These are phyloP conservation scores for Pyrus bretschneideri DNA, from an alignment of 306 rosid genomes.

Conservation along the genomic window DNA sequence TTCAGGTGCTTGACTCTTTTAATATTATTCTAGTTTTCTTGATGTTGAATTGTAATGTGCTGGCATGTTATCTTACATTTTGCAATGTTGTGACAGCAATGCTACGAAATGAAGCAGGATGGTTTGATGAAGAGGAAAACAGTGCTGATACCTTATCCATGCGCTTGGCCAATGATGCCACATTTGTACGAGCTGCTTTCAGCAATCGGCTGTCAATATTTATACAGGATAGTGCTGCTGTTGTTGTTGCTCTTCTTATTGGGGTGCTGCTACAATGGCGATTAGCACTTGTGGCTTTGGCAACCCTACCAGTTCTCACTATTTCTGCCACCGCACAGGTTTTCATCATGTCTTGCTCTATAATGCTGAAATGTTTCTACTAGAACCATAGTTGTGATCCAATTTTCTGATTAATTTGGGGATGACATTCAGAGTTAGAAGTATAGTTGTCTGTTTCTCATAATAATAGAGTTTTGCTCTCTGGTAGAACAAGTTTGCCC, in stretches of 20 bases:
- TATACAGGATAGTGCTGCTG: conserved; percentile 96
- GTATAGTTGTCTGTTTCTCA: background rate
- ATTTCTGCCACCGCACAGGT: conserved; percentile 98
- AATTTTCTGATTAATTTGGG: background rate
- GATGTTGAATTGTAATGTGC: background rate
- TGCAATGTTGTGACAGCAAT: conserved; percentile 62
- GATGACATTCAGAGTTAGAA: background rate
- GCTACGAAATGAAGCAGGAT: conserved; percentile 96
- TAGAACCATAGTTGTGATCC: background rate
- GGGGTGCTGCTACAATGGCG: conserved; percentile 89
- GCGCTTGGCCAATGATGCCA: conserved; percentile 99
- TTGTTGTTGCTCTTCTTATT: conserved; percentile 87
- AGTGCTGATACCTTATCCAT: conserved; percentile 97
- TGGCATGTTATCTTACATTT: conserved; percentile 24
- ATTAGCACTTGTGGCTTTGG: conserved; percentile 96
- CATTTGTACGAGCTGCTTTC: conserved; percentile 97
- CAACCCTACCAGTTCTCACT: conserved; percentile 81
- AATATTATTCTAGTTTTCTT: conserved; percentile 1
- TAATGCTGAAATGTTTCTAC: background rate
- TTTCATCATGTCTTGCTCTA: conserved; percentile 25
- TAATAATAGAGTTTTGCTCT: background rate
- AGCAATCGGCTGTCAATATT: conserved; percentile 97
- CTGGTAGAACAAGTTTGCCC: background rate
- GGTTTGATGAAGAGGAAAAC: conserved; percentile 97
- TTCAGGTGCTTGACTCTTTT: conserved; percentile 53